These are phyloP conservation scores for Neurospora hispaniola DNA, from an alignment of 495 filamentous ascomycete species.

Conservation along the genomic window DNA sequence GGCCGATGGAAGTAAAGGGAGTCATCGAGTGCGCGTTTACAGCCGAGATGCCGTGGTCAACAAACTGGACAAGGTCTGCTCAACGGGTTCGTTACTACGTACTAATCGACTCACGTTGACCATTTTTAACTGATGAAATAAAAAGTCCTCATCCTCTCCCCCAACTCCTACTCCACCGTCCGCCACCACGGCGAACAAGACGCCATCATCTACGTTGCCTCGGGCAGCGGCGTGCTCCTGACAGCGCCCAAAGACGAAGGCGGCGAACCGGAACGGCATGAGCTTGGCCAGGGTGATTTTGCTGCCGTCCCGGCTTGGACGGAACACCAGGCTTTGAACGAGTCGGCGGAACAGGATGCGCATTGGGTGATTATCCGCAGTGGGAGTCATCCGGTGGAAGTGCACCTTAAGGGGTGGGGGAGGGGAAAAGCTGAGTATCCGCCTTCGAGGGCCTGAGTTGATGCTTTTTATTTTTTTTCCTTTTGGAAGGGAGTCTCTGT, in stretches of 20 bases:
- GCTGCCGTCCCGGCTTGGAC: constrained; percentile 53
- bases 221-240: constrained; percentile 30
- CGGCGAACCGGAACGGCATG: constrained; percentile 35
- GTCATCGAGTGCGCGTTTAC: constrained; percentile 38
- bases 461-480: too few relatives aligned
- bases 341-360: constrained; percentile 42
- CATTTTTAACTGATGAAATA: too few relatives aligned
- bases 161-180: constrained; percentile 28
- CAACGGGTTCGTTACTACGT: constrained; percentile 25
- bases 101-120: neutral
- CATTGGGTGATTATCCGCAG: constrained; percentile 51
- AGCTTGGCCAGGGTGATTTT: constrained; percentile 50
- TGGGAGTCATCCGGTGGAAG: constrained; percentile 45
- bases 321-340: constrained; percentile 59
- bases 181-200: constrained; percentile 43
- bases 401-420: constrained; percentile 49
- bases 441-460: neutral
- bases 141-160: constrained; percentile 36
- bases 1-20: constrained; percentile 1
- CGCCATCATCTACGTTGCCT: constrained; percentile 35
- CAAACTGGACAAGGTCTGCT: constrained; percentile 48
- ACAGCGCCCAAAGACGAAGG: constrained; percentile 25
- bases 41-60: constrained; percentile 47
- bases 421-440: constrained; percentile 20
- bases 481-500: too few relatives aligned